Conservation (phyloP, 2,329 filamentous ascomycete genomes). For the Fusarium subtropicale region DNA sequence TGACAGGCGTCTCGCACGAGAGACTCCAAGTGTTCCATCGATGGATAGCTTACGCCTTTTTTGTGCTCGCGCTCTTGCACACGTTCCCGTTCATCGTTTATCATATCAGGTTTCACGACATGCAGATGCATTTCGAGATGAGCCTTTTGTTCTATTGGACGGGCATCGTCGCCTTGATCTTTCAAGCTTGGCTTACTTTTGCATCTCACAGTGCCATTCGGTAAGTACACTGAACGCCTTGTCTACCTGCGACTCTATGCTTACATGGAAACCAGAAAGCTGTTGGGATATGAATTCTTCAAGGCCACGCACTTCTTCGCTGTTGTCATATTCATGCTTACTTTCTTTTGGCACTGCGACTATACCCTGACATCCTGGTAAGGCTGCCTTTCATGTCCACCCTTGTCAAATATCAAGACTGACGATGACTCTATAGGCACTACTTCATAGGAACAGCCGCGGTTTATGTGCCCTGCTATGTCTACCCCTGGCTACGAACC, state of each 20-base stretch:
- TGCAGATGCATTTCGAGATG: background rate
- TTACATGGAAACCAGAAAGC: background rate
- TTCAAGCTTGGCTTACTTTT: background rate
- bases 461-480: background rate
- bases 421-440: background rate
- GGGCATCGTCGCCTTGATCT: background rate
- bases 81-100: background rate
- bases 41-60: background rate
- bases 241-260: background rate
- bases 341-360: background rate
- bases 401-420: background rate
- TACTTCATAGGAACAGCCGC: background rate
- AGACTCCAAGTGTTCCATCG: background rate
- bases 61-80: background rate
- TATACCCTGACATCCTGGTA: background rate
- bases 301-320: background rate
- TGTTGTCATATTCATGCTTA: background rate
- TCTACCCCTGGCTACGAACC: background rate
- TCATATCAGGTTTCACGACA: background rate
- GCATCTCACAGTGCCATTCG: background rate
- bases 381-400: background rate
- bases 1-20: background rate
- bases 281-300: background rate
- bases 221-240: background rate
- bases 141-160: background rate